Base-by-base conservation (phyloP, 73 alveolate genomes). In the Blepharisma japonicum region DNA sequence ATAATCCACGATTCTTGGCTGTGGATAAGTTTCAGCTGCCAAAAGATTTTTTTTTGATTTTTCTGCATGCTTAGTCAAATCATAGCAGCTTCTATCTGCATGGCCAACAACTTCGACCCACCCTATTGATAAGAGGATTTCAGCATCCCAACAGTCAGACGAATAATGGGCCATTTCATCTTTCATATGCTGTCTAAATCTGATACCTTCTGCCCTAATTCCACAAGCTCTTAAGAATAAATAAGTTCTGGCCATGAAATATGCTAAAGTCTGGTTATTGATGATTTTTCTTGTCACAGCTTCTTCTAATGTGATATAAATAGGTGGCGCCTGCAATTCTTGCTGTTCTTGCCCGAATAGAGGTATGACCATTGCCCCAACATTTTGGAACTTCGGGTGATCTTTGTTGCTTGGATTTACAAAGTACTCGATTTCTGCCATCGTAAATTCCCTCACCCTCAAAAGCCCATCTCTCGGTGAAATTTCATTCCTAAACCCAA, bases 161-260 rank as follows among this genome's bases (percentile, higher is more conserved):
- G 99, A 98, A 87, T 97, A 97, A 88, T 97, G 99, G 49, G 99
- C 99, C 99, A 96, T 97, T 91, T 97, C 99, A 68, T 90, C 96
- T 14, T 91, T 88, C 85, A 94, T 72, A 87, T 97, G 99, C 89
- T 97, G 98, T 74, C 99, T 90, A 86, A 97, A 96, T 72, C 99
- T 92, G 50, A 97, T 90, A 71, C 94, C 98, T 27, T 88, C 96
- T 82, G 82, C 51, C 53, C 82, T 87, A 46, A 94, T 91, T 68
- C 99, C 99, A 45, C 90, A 86, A 39, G 77, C 93, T 25, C 38
- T 71, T 54, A 96, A 77, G 92, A 92, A 96, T 55, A 82, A 86
- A 86, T 84, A 92, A 20, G 98, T 87, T 91, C 99, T 94, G 25
- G 96, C 96, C 86, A 97, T 96, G 84, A 93, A 97, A 86, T 97